Evolutionary conservation across 305 asterid genomes (phyloP).

Genomic region (Fraxinus floribunda): DNA sequence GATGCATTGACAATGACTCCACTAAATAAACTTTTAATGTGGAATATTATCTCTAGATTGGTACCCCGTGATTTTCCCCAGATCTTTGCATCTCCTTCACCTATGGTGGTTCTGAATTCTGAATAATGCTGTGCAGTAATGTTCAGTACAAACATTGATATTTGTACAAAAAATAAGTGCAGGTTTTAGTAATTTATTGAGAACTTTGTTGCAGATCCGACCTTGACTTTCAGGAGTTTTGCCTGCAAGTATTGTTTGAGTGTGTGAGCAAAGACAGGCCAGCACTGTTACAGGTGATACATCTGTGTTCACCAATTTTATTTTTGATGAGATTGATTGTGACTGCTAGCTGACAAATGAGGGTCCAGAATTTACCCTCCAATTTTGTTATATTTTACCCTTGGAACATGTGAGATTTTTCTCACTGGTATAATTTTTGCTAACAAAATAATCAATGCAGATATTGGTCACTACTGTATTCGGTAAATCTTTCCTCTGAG

Average conservation of each 20-base stretch:
- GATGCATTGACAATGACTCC: neutral
- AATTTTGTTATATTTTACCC: neutral
- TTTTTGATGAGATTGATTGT: neutral
- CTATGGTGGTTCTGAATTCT: neutral
- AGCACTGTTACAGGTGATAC: conserved; percentile 75
- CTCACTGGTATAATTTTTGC: neutral
- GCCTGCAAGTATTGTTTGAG: conserved; percentile 88
- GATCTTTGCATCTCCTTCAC: neutral
- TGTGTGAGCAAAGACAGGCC: conserved; percentile 99
- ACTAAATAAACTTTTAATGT: neutral
- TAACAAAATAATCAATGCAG: neutral
- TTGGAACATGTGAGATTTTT: neutral
- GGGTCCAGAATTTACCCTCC: neutral
- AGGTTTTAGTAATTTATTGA: conserved; percentile 14
- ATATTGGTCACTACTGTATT: neutral
- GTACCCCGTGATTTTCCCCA: neutral
- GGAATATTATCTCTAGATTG: neutral
- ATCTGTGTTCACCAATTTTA: neutral
- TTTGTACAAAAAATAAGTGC: neutral
- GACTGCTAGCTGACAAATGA: neutral
- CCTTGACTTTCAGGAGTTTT: conserved; percentile 77
- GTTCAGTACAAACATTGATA: neutral
- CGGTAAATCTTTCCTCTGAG: neutral
- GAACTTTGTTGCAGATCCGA: conserved; percentile 59
- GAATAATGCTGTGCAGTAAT: conserved; percentile 6